Evolutionary conservation across 192 early-diverging fungal species (phyloP), one percentile per base, ranked within the genome.

Genomic region (Backusella morwellensis): DNA sequence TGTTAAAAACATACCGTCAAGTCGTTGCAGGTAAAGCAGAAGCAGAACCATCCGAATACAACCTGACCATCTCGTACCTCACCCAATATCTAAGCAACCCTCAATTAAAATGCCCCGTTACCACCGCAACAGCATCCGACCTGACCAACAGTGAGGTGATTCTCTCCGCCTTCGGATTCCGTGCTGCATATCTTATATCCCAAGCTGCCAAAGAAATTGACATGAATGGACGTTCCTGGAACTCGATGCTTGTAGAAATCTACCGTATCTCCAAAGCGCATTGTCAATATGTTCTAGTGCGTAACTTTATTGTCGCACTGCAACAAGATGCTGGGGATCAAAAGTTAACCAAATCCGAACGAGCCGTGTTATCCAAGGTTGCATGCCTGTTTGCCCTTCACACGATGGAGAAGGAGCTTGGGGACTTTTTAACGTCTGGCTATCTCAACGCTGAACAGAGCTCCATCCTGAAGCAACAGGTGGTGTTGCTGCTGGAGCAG

Each of bases 221-320:
- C 74, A 77, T 78, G 44, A 78, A 88, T 52, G 88, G 88, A 35
- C 88, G 87, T 41, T 81, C 90, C 14, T 95, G 91, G 91, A 93
- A 94, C 84, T 90, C 89, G n/a, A 89, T 92, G 81, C 82, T 94
- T 68, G 90, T 95, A 0, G 92, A 92, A 68, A 90, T 95, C 81
- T 85, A 86, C 80, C 86, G 88, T 35, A 86, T 93, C 73, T 92
- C 91, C 26, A 86, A 89, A n/a, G 94, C 94, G n/a, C 93, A 97
- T 77, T 91, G 92, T 76, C 91, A 95, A 79, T 91, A 89, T 80
- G 86, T 93, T 38, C 79, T 97, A 5, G 86, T 92, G 15, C 85
- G 86, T 34, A 92, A 92, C 85, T 97, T 95, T 80, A 88, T 89
- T 67, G 73, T 85, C 9, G 90, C 87, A 38, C 78, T 95, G 40